Base-by-base conservation (phyloP, 2,329 filamentous ascomycete species). In the Corniculantispora saksenae region DNA sequence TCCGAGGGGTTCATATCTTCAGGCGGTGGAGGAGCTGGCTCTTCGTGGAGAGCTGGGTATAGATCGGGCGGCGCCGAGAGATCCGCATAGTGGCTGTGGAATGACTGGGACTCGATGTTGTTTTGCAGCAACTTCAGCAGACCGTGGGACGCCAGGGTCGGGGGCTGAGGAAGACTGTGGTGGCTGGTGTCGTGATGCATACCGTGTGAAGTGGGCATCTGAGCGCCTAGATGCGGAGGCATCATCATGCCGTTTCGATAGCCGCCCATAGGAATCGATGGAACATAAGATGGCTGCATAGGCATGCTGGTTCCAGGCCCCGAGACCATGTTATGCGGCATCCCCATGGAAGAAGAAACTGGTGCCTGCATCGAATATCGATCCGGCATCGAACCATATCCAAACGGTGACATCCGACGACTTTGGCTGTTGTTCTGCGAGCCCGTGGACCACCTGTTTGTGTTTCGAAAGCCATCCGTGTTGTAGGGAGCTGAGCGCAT, bases 1-100 rank as follows among this genome's bases (percentile, higher is more conserved):
- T 94, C 90, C 2, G 85, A 84, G 2, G 91, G 90, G 73, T 92
- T 90, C 90, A 94, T 92, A 75, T 94, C 91, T 72, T 92, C 89
- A 0, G 90, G 88, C 1, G 91, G 91, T 8, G 91, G 91, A 8
- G 89, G 86, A 1, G 88, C 83, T 67, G 91, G 90, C 73, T 92
- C 89, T 72, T 93, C 90, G 64, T 89, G 85, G 2, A 94, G 82
- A 5, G 90, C 90, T 1, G 89, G 89, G 70, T 92, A 93, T 66
- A 94, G 79, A 75, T 94, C 90, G 12, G 91, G 91, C 4, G 90
- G 90, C 68, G 92, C 90, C 10, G 89, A 90, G 57, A 91, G 81
- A 70, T 92, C 89, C 3, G 89, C 83, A 74, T 91, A 93, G 76
- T 92, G 90, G 3, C 87, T 84, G 59, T 89, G 89, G 45, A 90